Conservation (phyloP, 2,329 filamentous ascomycete species). For the Claviceps humidiphila region DNA sequence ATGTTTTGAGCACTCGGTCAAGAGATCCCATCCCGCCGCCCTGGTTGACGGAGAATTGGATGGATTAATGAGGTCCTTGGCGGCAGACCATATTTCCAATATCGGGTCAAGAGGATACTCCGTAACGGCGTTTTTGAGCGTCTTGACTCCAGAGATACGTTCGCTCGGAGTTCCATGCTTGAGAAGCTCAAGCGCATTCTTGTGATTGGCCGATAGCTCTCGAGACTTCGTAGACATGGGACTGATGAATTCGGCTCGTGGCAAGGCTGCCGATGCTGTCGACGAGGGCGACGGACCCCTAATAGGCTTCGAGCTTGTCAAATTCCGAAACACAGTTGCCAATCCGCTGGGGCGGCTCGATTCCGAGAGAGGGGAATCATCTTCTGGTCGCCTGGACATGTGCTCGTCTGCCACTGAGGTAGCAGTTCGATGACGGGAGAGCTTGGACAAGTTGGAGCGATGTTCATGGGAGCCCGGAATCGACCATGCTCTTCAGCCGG, state of each 20-base stretch:
- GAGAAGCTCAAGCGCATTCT: slow-evolving; percentile 41
- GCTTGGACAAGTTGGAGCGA: slow-evolving; percentile 3
- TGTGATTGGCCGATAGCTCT: slow-evolving; percentile 37
- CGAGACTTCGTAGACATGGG: slow-evolving; percentile 24
- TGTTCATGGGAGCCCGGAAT: background rate
- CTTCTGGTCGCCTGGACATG: slow-evolving; percentile 49
- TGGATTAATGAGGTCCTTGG: slow-evolving; percentile 49
- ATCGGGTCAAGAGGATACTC: slow-evolving; percentile 47
- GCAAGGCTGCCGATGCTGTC: slow-evolving; percentile 22
- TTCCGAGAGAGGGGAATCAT: slow-evolving; percentile 42
- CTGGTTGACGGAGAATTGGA: slow-evolving; percentile 40
- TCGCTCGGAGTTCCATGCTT: slow-evolving; percentile 38
- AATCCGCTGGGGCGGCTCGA: slow-evolving; percentile 42
- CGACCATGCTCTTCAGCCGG: background rate
- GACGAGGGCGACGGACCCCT: slow-evolving; percentile 35
- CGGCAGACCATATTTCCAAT: slow-evolving; percentile 52
- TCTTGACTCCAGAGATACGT: slow-evolving; percentile 42
- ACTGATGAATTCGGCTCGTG: slow-evolving; percentile 33
- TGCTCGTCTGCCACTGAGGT: slow-evolving; percentile 24
- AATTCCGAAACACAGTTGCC: slow-evolving; percentile 49
- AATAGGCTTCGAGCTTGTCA: slow-evolving; percentile 41
- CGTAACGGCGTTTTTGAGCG: slow-evolving; percentile 41
- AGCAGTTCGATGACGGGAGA: slow-evolving; percentile 2
- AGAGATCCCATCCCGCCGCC: slow-evolving; percentile 49
- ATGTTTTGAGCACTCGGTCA: slow-evolving; percentile 53